phyloP scores from a whole-genome alignment of 2,329 filamentous ascomycete genomes.

The Colletotrichum sidae region DNA sequence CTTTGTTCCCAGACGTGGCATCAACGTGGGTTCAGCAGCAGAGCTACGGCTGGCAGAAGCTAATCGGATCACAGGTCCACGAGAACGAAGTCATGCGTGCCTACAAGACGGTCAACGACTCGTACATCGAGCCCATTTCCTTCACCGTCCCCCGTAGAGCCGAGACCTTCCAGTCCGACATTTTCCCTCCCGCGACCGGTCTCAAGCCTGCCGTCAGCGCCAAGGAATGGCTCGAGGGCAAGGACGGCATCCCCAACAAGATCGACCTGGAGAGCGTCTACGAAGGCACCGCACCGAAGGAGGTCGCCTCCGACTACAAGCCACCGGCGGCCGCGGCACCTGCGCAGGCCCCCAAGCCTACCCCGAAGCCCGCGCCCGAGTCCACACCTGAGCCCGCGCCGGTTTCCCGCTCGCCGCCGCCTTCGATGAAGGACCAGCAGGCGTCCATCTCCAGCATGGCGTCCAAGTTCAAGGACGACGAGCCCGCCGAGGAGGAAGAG shows the following conservation, averaged over 20 bases:
- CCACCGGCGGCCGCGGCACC: conserved; percentile 60
- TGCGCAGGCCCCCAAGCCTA: conserved; percentile 57
- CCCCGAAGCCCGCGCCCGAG: conserved; percentile 61
- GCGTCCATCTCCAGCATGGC: conserved; percentile 87
- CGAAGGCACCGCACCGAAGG: conserved; percentile 83
- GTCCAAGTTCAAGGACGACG: conserved; percentile 84
- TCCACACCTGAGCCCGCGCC: conserved; percentile 61
- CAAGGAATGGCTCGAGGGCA: conserved; percentile 87
- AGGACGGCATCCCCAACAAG: conserved; percentile 86
- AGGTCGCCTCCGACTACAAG: conserved; percentile 78
- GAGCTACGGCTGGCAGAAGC: conserved; percentile 14
- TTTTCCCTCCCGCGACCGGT: conserved; percentile 89
- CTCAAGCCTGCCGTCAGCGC: conserved; percentile 83
- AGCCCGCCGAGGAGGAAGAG: conserved; percentile 67
- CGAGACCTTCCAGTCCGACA: conserved; percentile 96
- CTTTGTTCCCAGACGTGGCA: conserved; percentile 93
- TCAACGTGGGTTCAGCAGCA: conserved; percentile 72
- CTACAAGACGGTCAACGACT: conserved; percentile 97
- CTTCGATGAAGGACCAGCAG: conserved; percentile 86
- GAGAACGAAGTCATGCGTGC: conserved; percentile 96
- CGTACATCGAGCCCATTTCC: conserved; percentile 94
- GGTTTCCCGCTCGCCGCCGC: conserved; percentile 61
- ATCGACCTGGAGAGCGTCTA: conserved; percentile 94
- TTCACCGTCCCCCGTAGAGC: conserved; percentile 96
- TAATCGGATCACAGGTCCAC: conserved; percentile 70